These are phyloP conservation scores for Knoxia roxburghii DNA, from an alignment of 257 asterid genomes.

Conservation along the genomic window DNA sequence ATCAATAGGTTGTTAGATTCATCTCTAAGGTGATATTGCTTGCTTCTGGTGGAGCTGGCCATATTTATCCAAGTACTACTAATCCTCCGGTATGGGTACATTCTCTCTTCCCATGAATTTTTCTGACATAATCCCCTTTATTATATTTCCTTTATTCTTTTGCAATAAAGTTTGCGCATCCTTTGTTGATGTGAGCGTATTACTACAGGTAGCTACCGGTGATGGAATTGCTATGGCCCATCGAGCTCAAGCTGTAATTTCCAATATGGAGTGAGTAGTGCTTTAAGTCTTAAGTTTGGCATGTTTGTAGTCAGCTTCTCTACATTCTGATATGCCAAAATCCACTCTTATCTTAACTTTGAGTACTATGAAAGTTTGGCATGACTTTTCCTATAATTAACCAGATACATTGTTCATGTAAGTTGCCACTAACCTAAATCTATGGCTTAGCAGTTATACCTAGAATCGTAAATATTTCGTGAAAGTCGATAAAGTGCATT, in stretches of 20 bases:
- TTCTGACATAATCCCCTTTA: background rate
- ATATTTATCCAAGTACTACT: conserved; percentile 91
- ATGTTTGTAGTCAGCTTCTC: background rate
- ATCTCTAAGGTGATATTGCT: conserved; percentile 85
- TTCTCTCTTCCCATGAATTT: conserved; percentile 7
- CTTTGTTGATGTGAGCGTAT: background rate
- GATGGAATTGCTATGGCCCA: conserved; percentile 99
- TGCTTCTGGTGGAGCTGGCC: conserved; percentile 99
- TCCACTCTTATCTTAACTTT: background rate
- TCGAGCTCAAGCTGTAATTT: conserved; percentile 93
- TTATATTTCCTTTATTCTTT: background rate
- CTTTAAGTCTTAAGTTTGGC: conserved; percentile 8
- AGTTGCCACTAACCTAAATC: background rate
- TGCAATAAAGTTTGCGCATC: background rate
- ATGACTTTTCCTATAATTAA: background rate
- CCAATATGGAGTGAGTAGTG: conserved; percentile 94
- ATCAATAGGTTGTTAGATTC: conserved; percentile 78
- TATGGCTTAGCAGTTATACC: background rate
- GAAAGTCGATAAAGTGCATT: background rate
- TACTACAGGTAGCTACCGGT: conserved; percentile 85
- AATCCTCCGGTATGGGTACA: conserved; percentile 69
- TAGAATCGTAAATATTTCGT: background rate
- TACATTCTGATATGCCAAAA: background rate
- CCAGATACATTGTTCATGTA: background rate
- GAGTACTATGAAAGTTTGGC: background rate